These are phyloP conservation scores for Calonectria hawksworthii DNA, from an alignment of 2,329 filamentous ascomycete genomes.

Conservation along the genomic window DNA sequence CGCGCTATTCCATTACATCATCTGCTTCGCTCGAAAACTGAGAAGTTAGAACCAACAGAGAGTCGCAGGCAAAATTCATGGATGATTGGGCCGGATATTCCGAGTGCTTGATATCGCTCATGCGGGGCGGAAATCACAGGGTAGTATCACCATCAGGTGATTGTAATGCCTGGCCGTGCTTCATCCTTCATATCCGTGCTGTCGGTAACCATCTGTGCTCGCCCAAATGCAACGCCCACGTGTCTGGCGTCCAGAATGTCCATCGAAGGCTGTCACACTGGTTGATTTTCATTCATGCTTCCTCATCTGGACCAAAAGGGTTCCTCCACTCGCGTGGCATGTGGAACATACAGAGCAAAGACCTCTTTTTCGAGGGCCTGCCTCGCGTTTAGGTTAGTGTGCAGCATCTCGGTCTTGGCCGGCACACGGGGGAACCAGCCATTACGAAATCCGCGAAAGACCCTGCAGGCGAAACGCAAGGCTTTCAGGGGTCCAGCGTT, in stretches of 20 bases:
- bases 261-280: slow-evolving; percentile 11
- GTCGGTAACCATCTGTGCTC: slow-evolving; percentile 10
- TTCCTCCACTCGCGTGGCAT: slow-evolving; percentile 2
- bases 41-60: neutral
- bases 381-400: neutral
- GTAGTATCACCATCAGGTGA: slow-evolving; percentile 10
- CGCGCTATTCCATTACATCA: neutral
- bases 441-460: neutral
- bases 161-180: neutral
- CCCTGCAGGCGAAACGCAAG: neutral
- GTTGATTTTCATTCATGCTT: slow-evolving; percentile 9
- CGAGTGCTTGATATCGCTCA: neutral
- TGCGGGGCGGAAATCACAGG: slow-evolving; percentile 14
- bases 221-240: slow-evolving; percentile 1
- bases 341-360: neutral
- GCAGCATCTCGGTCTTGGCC: neutral
- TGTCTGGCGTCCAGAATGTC: neutral
- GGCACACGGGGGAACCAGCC: neutral
- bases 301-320: neutral
- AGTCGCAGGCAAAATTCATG: no score
- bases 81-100: neutral
- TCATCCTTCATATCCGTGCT: neutral
- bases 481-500: neutral
- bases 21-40: neutral
- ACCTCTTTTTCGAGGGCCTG: neutral